These are phyloP conservation scores for Magnusiomyces suaveolens DNA, from an alignment of 1,139 yeast species.

Conservation along the genomic window DNA sequence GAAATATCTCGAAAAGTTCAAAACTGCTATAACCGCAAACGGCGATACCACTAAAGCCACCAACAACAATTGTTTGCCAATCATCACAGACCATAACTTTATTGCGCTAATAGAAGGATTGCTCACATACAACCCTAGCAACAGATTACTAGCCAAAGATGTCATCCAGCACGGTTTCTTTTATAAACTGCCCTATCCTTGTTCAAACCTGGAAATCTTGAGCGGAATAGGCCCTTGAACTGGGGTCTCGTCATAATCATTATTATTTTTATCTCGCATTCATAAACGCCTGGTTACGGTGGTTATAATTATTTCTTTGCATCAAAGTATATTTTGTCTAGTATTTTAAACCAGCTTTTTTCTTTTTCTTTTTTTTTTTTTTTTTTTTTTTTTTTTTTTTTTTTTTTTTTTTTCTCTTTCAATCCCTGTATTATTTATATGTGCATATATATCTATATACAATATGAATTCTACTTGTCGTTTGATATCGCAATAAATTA, in stretches of 20 bases:
- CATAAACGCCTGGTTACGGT: too few species aligned
- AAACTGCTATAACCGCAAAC: neutral
- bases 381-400: too few species aligned
- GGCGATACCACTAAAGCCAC: neutral
- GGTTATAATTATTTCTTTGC: too few species aligned
- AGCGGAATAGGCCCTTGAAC: neutral
- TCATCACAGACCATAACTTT: constrained; percentile 1
- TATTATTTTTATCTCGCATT: too few species aligned
- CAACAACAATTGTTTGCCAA: neutral
- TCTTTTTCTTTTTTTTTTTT: too few species aligned
- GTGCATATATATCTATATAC: too few species aligned
- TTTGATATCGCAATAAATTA: too few species aligned
- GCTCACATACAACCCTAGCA: neutral
- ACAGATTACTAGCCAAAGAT: constrained; percentile 1
- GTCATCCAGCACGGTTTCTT: constrained; percentile 4
- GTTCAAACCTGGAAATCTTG: neutral
- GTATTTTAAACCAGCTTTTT: too few species aligned
- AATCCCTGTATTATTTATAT: too few species aligned
- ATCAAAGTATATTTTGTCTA: too few species aligned
- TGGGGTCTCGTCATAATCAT: neutral
- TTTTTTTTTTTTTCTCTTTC: too few species aligned
- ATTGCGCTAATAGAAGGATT: constrained; percentile 2
- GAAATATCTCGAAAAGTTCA: neutral
- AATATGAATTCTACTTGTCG: too few species aligned
- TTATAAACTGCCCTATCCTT: constrained; percentile 3